Evolutionary conservation across 805 yeast genomes (phyloP), one percentile per base, ranked within the genome.

Genomic region (Metschnikowia chrysomelidarum): DNA sequence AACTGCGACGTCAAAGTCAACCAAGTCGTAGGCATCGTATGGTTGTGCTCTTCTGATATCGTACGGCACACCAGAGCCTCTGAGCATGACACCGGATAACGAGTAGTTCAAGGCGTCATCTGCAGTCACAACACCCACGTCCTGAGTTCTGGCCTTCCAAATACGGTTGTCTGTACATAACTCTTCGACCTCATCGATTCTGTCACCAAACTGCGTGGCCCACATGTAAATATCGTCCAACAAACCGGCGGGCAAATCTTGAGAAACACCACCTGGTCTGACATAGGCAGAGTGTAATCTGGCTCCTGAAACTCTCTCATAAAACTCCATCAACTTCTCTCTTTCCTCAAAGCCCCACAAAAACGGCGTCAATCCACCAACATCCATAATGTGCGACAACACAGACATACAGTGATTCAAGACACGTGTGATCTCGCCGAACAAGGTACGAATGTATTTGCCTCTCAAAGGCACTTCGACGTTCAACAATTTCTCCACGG

Each of bases 201-300:
- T 78, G 68, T 87, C 95, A 58, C 95, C 95, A 51, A 87, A 87
- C 69, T 87, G 95, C 16, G 95, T 87, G 38, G 95, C 94, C 95
- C 95, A 87, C 91, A 86, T 86, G 64, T 84, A 87, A 47, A 87
- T 87, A 59, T 87, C 95, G 62, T 87, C 95, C 52, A 87, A 74
- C 55, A 87, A 61, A 34, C 95, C 95, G 25, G 77, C 81, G 17
- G 95, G 95, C 42, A 87, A 63, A 65, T 87, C 95, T 64, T 83
- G 94, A 14, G 91, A 68, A 13, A 87, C 95, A 56, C 95, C 95
- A 54, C 95, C 95, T 36, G 95, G 95, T 68, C 95, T 77, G 44
- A 84, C 80, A 52, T 87, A 87, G 25, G 94, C 94, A 18, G 88
- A 73, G 64, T 87, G 95, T 62, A 87, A 72, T 67, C 95, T 78